These are phyloP conservation scores for Gentiana macrophylla DNA, from an alignment of 257 asterid genomes.

Conservation along the genomic window DNA sequence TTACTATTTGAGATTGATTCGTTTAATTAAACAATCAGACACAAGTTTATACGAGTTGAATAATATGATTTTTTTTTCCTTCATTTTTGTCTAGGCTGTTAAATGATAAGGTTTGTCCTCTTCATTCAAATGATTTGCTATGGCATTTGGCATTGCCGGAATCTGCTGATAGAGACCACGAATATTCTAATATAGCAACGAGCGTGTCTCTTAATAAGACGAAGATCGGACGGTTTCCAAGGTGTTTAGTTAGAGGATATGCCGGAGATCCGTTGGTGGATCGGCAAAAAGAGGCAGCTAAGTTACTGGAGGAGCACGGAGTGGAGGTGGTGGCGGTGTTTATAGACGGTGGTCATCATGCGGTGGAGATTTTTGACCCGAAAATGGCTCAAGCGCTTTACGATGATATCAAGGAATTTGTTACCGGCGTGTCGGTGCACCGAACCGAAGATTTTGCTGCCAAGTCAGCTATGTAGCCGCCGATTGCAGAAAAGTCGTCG, in stretches of 20 bases:
- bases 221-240: slow-evolving; percentile 39
- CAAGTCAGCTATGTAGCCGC: slow-evolving; percentile 9
- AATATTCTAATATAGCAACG: slow-evolving; percentile 26
- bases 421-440: not conserved
- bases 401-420: slow-evolving; percentile 30
- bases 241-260: slow-evolving; percentile 45
- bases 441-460: not conserved
- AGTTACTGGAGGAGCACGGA: slow-evolving; percentile 46
- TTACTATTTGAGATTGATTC: too few species aligned
- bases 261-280: slow-evolving; percentile 52
- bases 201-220: slow-evolving; percentile 12
- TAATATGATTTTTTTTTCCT: too few species aligned
- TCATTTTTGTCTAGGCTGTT: not conserved
- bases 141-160: slow-evolving; percentile 65
- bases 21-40: too few species aligned
- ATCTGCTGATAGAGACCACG: slow-evolving; percentile 45
- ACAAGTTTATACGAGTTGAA: too few species aligned
- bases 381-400: slow-evolving; percentile 28
- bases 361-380: slow-evolving; percentile 43
- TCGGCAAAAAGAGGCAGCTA: slow-evolving; percentile 47
- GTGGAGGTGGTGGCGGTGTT: slow-evolving; percentile 39
- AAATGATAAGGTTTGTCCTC: slow-evolving; percentile 29
- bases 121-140: slow-evolving; percentile 37
- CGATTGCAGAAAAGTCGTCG: not conserved
- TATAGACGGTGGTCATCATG: slow-evolving; percentile 48